Conservation (phyloP, 2,329 filamentous ascomycete genomes). For the Bertia moriformis region DNA sequence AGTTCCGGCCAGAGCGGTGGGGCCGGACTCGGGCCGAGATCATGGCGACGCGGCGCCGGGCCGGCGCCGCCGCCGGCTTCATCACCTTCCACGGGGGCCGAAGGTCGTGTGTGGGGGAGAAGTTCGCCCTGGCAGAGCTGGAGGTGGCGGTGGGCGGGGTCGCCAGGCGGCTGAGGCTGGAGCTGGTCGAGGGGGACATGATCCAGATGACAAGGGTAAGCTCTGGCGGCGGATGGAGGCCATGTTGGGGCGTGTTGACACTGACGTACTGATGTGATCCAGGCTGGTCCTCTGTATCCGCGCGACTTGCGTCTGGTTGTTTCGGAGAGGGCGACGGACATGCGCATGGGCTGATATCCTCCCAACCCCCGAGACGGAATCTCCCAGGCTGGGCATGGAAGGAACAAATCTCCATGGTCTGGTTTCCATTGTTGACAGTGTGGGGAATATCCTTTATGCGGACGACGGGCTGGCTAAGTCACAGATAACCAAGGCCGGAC, state of each 20-base stretch:
- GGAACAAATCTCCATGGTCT: too few relatives aligned
- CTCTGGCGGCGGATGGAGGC: background rate
- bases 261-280: background rate
- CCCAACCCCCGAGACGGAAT: too few relatives aligned
- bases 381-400: too few relatives aligned
- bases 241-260: background rate
- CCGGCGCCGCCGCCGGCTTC: background rate
- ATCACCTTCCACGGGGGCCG: constrained; percentile 3
- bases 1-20: constrained; percentile 1
- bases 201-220: background rate
- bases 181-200: background rate
- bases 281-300: background rate
- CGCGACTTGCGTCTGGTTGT: too few relatives aligned
- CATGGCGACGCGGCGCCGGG: background rate
- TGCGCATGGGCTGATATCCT: too few relatives aligned
- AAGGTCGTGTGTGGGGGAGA: constrained; percentile 5
- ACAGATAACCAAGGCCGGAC: too few relatives aligned
- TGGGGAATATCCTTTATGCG: too few relatives aligned
- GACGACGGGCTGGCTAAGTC: too few relatives aligned
- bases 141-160: background rate
- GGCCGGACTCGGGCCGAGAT: background rate
- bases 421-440: too few relatives aligned
- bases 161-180: background rate
- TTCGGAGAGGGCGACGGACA: too few relatives aligned
- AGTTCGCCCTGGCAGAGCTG: constrained; percentile 5